Evolutionary conservation across 78 protist genomes (phyloP), one percentile per base, ranked within the genome.

Genomic region (Guillardia theta): DNA sequence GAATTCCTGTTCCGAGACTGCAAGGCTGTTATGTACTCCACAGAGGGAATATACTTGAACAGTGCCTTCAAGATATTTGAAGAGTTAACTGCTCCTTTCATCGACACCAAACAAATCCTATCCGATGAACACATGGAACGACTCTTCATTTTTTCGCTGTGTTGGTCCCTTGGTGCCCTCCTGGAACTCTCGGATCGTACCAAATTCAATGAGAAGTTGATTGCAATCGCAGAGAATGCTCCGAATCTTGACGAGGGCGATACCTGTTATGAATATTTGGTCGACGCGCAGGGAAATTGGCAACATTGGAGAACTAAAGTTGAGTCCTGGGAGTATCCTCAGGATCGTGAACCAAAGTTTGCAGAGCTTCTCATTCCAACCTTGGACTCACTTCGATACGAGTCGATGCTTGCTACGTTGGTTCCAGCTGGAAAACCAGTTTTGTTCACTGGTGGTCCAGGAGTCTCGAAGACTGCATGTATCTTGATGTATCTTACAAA

Each of bases 401-500:
- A 92, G 44, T 96, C 8, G 47, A 95, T 98, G 48, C 27, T 95
- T 46, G 37, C 43, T 5, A 4, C 2, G 78, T 39, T 94, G 33
- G 44, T 50, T 47, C 36, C 64, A 12, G 78, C 94, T 22, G 12
- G 15, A 43, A 45, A 33, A 39, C 58, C 95, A 10, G 93, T 93
- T 27, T 93, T 98, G 24, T 90, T 97, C 47, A 80, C 97, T n/a
- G 99, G 99, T 9, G 97, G 93, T 48, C 48, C 96, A 0, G 99
- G 99, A 8, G 96, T 98, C 27, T 98, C 97, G 43, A 98, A 98
- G 95, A 95, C 99, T 3, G 96, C 97, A 62, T 90, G 48, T 39
- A 43, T 95, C 54, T 37, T 93, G 53, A 50, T 94, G 64, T 97
- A 78, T 48, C 50, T 97, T 39, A 4, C 0, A 22, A 44, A 37